Conservation (phyloP, 2,329 filamentous ascomycete genomes). For the Colletotrichum incanum region DNA sequence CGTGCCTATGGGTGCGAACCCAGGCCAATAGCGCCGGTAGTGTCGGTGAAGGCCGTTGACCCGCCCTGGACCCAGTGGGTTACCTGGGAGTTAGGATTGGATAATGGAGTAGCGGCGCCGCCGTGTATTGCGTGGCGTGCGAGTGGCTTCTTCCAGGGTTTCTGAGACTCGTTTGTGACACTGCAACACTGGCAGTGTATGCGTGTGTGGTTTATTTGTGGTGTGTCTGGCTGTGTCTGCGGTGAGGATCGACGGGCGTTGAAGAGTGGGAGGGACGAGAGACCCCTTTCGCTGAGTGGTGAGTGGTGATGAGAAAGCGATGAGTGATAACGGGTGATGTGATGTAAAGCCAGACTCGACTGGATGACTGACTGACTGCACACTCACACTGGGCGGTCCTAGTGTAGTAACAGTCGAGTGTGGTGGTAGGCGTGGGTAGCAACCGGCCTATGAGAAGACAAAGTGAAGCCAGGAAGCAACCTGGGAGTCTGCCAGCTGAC, state of each 20-base stretch:
- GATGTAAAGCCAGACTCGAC: constrained; percentile 29
- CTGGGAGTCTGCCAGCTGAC: constrained; percentile 38
- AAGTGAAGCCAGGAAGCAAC: constrained; percentile 17
- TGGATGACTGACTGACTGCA: constrained; percentile 1
- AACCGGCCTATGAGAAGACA: constrained; percentile 36
- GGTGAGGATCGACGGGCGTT: not conserved
- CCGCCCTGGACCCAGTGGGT: constrained; percentile 35
- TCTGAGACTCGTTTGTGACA: constrained; percentile 23
- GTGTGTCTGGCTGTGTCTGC: not conserved
- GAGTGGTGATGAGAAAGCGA: constrained; percentile 14
- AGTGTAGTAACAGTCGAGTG: constrained; percentile 29
- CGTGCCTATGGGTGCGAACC: constrained; percentile 5
- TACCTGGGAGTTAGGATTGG: constrained; percentile 26
- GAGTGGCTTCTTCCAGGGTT: constrained; percentile 29
- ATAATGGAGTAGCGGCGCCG: constrained; percentile 35
- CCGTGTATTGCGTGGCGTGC: constrained; percentile 35
- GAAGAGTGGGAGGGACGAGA: constrained; percentile 1
- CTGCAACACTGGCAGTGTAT: constrained; percentile 24
- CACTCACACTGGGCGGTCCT: constrained; percentile 1
- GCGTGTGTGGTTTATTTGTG: not conserved
- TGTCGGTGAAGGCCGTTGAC: constrained; percentile 43
- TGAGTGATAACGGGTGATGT: constrained; percentile 14
- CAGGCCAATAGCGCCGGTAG: constrained; percentile 37
- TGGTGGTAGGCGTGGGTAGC: constrained; percentile 33
- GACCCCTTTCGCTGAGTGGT: constrained; percentile 19